Evolutionary conservation across 257 asterid genomes (phyloP).

Genomic region (Primulina eburnea): DNA sequence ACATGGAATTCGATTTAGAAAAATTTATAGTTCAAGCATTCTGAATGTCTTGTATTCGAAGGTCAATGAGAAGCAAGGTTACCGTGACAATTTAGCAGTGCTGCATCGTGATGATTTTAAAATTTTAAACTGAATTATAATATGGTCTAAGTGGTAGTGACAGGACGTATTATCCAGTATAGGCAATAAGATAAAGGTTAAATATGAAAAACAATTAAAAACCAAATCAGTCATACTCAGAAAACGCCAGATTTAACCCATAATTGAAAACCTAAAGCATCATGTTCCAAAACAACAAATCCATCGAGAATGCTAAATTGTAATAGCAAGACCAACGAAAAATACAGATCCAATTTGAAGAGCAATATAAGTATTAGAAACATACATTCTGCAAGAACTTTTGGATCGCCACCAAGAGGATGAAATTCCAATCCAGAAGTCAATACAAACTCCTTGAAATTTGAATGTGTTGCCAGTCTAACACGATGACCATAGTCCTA

Average conservation of each 20-base stretch:
- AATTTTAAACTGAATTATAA: not conserved
- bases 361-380: conserved; percentile 25
- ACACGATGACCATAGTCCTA: conserved; percentile 98
- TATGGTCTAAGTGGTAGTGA: not conserved
- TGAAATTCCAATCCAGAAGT: conserved; percentile 92
- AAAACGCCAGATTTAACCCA: not conserved
- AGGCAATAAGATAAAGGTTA: not conserved
- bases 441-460: conserved; percentile 94
- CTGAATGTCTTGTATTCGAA: not conserved
- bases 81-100: not conserved
- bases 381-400: conserved; percentile 95
- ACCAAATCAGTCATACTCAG: conserved; percentile 6
- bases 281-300: conserved; percentile 14
- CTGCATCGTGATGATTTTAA: not conserved
- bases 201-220: not conserved
- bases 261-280: conserved; percentile 13
- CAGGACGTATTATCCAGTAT: conserved; percentile 10
- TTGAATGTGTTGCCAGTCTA: conserved; percentile 92
- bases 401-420: conserved; percentile 98
- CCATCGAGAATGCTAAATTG: conserved; percentile 16
- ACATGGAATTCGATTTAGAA: not conserved
- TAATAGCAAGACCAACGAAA: conserved; percentile 18
- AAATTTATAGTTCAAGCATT: conserved; percentile 2
- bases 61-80: not conserved
- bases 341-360: conserved; percentile 20